Base-by-base conservation (phyloP, 768 basidiomycete genomes). In the Leucogyrophana mollusca region DNA sequence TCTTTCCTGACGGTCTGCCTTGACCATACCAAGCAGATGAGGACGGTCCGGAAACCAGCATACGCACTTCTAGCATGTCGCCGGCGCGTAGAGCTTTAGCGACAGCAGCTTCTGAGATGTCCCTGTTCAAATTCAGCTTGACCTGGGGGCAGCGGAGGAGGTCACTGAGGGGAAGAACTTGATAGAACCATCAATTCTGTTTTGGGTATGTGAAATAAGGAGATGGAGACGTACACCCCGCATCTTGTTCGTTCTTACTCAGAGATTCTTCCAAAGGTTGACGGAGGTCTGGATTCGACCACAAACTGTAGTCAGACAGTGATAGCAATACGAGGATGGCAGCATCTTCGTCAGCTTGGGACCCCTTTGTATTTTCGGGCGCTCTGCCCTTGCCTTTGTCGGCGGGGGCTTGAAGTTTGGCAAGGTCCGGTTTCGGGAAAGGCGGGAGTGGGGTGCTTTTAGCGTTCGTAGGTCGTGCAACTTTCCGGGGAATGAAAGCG, bases 241-340 rank as follows among this genome's bases (percentile, higher is more conserved):
- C 66, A 7, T 65, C 58, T 17, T 52, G 48, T 21, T 44, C 43
- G 16, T 49, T 43, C 9, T 9, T 47, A 46, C 21, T 54, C 50
- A 57, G 25, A 59, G 54, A 47, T 21, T 58, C 49, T 30, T 79
- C 79, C 11, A 84, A 64, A 23, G 66, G 72, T 42, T 72, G 62
- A 20, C 78, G 67, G 9, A 87, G 57, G 41, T 82, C 80, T 0
- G 74, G 63, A 55, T 87, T 77, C 3, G 63, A 57, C 87, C 86
- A 91, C 8, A 90, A 59, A 7, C 75, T 71, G 61, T 88, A 79
- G 56, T 88, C 79, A 4, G 87, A 86, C n/a, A 92, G 65, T 0
- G 87, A 75, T 3, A 90, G 74, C 2, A 57, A 66, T 17, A 84
- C 52, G 25, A 88, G 67, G 9, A 62, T 60, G 3, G 73, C 73